These are phyloP conservation scores for Xylariomycetidae sp. DNA, from an alignment of 2,329 filamentous ascomycete genomes.

Conservation along the genomic window DNA sequence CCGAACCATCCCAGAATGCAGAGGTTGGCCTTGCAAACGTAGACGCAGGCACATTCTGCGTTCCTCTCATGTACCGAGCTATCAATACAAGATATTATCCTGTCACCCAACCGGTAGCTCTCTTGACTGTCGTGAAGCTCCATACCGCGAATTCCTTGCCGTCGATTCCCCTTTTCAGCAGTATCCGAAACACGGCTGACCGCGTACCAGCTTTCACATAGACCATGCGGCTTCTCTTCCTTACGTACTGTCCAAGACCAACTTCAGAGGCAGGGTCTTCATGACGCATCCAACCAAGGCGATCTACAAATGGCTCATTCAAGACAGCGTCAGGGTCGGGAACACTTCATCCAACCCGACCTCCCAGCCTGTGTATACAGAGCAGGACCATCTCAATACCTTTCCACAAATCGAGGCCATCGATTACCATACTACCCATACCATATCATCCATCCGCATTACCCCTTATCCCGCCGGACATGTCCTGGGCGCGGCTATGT, in stretches of 20 bases:
- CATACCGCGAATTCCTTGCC: neutral
- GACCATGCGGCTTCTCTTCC: conserved; percentile 98
- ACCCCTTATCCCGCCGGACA: conserved; percentile 96
- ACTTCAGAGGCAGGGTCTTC: conserved; percentile 93
- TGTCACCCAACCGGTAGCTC: conserved; percentile 21
- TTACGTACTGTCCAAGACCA: conserved; percentile 95
- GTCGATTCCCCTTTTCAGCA: neutral
- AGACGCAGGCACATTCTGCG: neutral
- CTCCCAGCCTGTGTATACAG: conserved; percentile 81
- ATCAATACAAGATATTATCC: conserved; percentile 38
- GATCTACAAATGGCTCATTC: conserved; percentile 99
- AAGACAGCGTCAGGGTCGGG: conserved; percentile 89
- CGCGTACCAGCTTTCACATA: conserved; percentile 76
- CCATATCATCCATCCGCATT: conserved; percentile 91
- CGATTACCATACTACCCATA: conserved; percentile 96
- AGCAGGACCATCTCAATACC: conserved; percentile 89
- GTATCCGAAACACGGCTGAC: conserved; percentile 13
- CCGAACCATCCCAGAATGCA: no score
- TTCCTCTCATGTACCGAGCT: conserved; percentile 27
- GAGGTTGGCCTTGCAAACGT: no score
- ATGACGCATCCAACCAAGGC: conserved; percentile 99
- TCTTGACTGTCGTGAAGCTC: conserved; percentile 19
- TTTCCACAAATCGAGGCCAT: conserved; percentile 95
- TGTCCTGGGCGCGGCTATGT: conserved; percentile 98
- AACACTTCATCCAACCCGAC: conserved; percentile 58